These are phyloP conservation scores for Trypanosoma rangeli DNA, from an alignment of 208 protist genomes.

Conservation along the genomic window DNA sequence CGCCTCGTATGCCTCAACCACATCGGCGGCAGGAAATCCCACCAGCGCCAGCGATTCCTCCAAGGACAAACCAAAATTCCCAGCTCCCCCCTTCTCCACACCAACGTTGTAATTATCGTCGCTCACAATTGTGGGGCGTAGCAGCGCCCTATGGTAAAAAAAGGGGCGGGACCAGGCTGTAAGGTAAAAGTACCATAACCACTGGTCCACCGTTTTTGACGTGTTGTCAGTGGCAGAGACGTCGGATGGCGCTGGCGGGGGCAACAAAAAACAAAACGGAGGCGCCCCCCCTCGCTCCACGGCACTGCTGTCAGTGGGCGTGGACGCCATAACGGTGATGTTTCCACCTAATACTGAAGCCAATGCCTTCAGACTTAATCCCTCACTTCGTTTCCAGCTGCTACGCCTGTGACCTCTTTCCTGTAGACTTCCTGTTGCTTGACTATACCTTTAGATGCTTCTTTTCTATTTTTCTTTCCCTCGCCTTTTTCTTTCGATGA, in stretches of 20 bases:
- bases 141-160: neutral
- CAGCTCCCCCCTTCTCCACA: neutral
- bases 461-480: neutral
- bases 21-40: conserved; percentile 15
- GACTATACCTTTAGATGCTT: neutral
- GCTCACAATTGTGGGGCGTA: neutral
- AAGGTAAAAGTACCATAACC: conserved; percentile 32
- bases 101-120: neutral
- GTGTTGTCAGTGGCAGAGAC: neutral
- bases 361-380: neutral
- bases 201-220: conserved; percentile 10
- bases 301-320: neutral
- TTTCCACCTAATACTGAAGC: neutral
- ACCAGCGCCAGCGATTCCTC: conserved; percentile 6
- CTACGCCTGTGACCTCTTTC: neutral
- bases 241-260: conserved; percentile 9
- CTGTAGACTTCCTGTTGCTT: too few species aligned
- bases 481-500: neutral
- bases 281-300: neutral
- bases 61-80: conserved; percentile 5
- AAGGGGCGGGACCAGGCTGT: conserved; percentile 22
- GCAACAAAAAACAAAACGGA: conserved; percentile 1
- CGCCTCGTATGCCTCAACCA: neutral
- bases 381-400: conserved; percentile 2
- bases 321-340: neutral